These are phyloP conservation scores for Taphrina pruni DNA, from an alignment of 1,139 yeast species.

Conservation along the genomic window DNA sequence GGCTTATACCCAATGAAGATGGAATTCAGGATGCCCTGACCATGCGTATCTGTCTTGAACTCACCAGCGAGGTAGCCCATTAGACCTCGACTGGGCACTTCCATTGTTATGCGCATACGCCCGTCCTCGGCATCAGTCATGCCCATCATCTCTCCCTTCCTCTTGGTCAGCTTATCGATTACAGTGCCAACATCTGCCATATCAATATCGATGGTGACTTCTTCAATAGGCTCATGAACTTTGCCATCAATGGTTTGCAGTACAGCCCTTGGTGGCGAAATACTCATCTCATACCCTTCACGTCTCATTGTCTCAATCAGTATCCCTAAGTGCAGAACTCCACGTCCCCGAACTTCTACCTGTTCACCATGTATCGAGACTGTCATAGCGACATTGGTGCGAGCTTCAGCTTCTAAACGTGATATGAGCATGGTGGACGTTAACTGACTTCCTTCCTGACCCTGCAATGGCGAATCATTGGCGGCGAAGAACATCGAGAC, in stretches of 20 bases:
- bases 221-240: conserved; percentile 38
- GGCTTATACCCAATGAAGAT: conserved; percentile 34
- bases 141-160: conserved; percentile 39
- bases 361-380: conserved; percentile 27
- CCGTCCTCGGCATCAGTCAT: conserved; percentile 39
- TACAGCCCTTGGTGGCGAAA: conserved; percentile 35
- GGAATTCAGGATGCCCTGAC: conserved; percentile 32
- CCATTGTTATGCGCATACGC: conserved; percentile 35
- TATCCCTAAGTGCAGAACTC: conserved; percentile 39
- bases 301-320: conserved; percentile 39
- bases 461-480: conserved; percentile 39
- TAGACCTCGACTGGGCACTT: conserved; percentile 38
- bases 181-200: conserved; percentile 36
- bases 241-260: conserved; percentile 28
- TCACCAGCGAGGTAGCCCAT: conserved; percentile 42
- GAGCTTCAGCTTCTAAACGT: conserved; percentile 35
- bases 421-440: conserved; percentile 30
- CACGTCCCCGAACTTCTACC: conserved; percentile 40
- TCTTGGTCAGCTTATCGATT: conserved; percentile 36
- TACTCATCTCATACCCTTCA: conserved; percentile 40
- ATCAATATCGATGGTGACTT: conserved; percentile 36
- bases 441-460: conserved; percentile 37
- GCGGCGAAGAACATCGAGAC: conserved; percentile 40
- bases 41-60: conserved; percentile 40
- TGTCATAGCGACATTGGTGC: conserved; percentile 38